Conservation (phyloP, 2,329 filamentous ascomycete genomes). For the Monosporascus ibericus region DNA sequence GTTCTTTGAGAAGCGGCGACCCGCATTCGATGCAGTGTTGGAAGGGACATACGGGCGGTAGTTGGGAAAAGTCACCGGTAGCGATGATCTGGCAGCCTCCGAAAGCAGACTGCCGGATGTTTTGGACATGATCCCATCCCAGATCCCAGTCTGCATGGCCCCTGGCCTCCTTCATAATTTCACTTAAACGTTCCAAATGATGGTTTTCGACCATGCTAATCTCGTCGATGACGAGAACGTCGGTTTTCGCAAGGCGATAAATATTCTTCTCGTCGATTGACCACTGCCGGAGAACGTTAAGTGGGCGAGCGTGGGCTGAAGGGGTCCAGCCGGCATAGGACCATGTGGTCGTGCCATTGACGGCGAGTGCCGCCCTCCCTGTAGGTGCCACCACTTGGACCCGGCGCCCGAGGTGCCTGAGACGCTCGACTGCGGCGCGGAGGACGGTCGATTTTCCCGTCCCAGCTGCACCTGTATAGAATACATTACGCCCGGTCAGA, state of each 20-base stretch:
- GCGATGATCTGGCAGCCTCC: constrained; percentile 44
- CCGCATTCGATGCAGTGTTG: constrained; percentile 39
- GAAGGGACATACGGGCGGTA: constrained; percentile 50
- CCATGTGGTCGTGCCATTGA: constrained; percentile 51
- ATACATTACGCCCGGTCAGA: constrained; percentile 47
- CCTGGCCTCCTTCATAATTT: constrained; percentile 34
- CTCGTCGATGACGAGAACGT: constrained; percentile 59
- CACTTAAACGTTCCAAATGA: constrained; percentile 45
- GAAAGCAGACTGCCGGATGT: constrained; percentile 11
- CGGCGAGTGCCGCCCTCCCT: constrained; percentile 50
- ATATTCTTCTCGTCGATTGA: too few relatives aligned
- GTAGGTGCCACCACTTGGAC: constrained; percentile 55
- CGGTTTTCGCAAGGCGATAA: constrained; percentile 31
- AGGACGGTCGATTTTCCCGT: constrained; percentile 53
- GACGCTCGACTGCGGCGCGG: constrained; percentile 36
- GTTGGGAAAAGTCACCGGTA: constrained; percentile 51
- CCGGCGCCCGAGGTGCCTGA: constrained; percentile 25
- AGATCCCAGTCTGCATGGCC: too few relatives aligned
- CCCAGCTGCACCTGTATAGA: constrained; percentile 59
- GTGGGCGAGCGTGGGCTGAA: constrained; percentile 33
- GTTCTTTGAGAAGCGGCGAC: constrained; percentile 17
- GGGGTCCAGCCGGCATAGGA: constrained; percentile 52
- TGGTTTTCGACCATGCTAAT: constrained; percentile 58
- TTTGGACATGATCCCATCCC: too few relatives aligned
- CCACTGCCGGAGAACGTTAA: constrained; percentile 28